Conservation (phyloP, 345 rosid genomes). For the Citrus maxima region DNA sequence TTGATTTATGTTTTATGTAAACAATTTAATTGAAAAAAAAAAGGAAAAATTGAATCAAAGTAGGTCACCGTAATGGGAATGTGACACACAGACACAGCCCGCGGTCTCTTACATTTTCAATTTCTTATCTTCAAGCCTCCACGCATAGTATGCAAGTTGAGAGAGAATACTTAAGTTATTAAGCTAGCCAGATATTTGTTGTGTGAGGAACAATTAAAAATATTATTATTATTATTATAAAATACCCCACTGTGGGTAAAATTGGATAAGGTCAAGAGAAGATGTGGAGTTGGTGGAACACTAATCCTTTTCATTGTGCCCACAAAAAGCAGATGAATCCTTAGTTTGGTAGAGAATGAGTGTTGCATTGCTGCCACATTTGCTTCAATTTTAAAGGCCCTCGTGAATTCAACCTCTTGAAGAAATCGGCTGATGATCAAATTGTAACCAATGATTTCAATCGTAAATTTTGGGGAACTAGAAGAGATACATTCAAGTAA, state of each 20-base stretch:
- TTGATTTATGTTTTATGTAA: background rate
- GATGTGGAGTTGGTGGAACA: constrained; percentile 13
- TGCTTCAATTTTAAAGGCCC: background rate
- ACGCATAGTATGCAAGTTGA: background rate
- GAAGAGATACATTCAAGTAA: background rate
- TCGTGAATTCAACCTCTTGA: background rate
- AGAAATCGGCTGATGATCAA: constrained; percentile 10
- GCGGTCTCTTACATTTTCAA: background rate
- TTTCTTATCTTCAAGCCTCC: background rate
- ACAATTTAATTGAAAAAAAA: background rate
- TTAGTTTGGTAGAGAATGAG: constrained; percentile 6
- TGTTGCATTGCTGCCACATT: background rate
- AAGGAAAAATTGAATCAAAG: background rate
- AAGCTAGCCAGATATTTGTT: background rate
- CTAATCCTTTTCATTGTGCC: background rate
- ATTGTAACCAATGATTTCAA: background rate
- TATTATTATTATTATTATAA: too few species aligned
- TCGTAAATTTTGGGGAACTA: background rate
- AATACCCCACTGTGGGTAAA: background rate
- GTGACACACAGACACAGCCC: background rate
- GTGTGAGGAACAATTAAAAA: background rate
- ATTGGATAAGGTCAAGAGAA: constrained; percentile 12
- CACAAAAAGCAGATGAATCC: background rate
- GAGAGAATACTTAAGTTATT: background rate
- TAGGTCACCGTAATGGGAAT: background rate